These are phyloP conservation scores for Backusella tuberculispora DNA, from an alignment of 192 early-diverging fungal genomes.

Conservation along the genomic window DNA sequence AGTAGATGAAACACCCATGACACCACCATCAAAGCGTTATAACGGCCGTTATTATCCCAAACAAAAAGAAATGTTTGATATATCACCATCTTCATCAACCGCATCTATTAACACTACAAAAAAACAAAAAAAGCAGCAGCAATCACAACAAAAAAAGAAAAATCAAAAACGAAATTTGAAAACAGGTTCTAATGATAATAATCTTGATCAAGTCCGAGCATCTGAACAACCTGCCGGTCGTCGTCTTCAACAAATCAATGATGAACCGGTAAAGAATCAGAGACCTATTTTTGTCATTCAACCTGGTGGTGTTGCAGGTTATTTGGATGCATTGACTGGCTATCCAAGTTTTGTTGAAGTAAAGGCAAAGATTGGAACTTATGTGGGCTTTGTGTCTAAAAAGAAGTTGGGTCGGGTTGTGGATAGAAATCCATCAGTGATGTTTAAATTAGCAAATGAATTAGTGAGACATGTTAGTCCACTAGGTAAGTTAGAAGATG, in stretches of 20 bases:
- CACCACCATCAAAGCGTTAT: too few species aligned
- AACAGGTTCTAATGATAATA: not conserved
- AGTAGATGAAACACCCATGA: not conserved
- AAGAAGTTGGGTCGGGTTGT: constrained; percentile 78
- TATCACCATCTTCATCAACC: not conserved
- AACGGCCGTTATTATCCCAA: too few species aligned
- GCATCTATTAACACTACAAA: not conserved
- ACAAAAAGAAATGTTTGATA: not conserved
- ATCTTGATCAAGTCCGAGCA: not conserved
- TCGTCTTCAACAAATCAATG: not conserved
- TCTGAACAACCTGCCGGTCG: constrained; percentile 36
- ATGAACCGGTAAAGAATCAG: constrained; percentile 22
- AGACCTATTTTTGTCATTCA: constrained; percentile 72
- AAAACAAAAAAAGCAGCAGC: not conserved
- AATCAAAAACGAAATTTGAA: not conserved
- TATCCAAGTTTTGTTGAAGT: constrained; percentile 91
- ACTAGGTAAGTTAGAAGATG: constrained; percentile 52
- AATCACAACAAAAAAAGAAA: not conserved
- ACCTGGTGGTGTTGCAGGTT: constrained; percentile 90
- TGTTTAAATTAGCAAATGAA: constrained; percentile 87
- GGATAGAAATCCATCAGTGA: constrained; percentile 81
- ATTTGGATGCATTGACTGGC: constrained; percentile 89
- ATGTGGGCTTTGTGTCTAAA: constrained; percentile 91
- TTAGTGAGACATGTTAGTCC: constrained; percentile 81
- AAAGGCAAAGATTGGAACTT: constrained; percentile 73